Evolutionary conservation across 768 basidiomycete genomes (phyloP), one percentile per base, ranked within the genome.

Genomic region (Russula compacta): DNA sequence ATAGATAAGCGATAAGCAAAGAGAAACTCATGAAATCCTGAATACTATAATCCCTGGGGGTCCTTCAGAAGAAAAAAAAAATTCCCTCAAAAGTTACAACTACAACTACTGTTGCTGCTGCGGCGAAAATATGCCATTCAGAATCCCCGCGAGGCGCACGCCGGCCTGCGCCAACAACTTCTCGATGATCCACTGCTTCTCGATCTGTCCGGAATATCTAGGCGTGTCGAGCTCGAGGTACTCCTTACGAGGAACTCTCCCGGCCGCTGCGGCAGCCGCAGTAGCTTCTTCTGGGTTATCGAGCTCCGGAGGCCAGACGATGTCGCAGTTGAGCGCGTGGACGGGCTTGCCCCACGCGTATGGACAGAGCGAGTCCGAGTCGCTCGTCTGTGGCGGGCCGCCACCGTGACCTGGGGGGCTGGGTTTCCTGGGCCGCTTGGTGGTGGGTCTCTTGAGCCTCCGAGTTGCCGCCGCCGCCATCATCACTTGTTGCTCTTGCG

Each of bases 81-180:
- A n/a, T n/a, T 39, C 32, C 9, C n/a, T n/a, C 11, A 39, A 9
- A 49, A 1, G 24, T 29, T 29, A 29, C 24, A 29, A 29, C 2
- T 29, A 29, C 24, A 29, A 29, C 24, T 29, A 3, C 65, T 60
- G 52, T 44, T 49, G 29, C 42, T 33, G 32, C 38, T 33, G 53
- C 14, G 57, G 43, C 11, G 75, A 74, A 63, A 90, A 89, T 14
- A 93, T 74, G 68, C 79, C 84, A 68, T 97, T 97, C 64, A 98
- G 73, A 11, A 89, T 72, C 0, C 83, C 90, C 1, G 94, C 95
- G 29, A 95, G 83, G 24, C 95, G 79, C 35, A 95, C 74, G 1
- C 93, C 95, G 0, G 75, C 93, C 75, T 87, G 87, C 0, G 89
- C 86, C 42, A 98, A 74, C 65, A 97, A 70, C 73, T 83, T 83